A percentile compares a stretch with the other conserved stretches of the same genome.
phyloP scores from a whole-genome alignment of 169 alveolate genomes.

The Plasmodium falciparum region DNA sequence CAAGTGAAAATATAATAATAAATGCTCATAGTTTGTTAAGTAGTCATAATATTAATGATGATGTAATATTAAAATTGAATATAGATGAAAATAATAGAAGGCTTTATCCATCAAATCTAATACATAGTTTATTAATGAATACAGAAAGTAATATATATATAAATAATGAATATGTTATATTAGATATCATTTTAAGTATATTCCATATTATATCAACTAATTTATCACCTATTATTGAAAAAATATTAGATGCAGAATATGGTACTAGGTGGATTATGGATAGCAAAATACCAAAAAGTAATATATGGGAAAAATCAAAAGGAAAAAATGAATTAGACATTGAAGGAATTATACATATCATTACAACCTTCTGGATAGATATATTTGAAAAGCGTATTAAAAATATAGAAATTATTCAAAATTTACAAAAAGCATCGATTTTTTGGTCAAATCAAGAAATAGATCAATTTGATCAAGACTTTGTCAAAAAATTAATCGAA shows the following conservation, averaged over 20 bases:
- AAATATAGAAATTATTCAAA: slow-evolving; percentile 75
- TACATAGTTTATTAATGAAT: slow-evolving; percentile 57
- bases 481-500: slow-evolving; percentile 76
- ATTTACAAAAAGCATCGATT: slow-evolving; percentile 84
- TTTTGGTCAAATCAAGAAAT: slow-evolving; percentile 89
- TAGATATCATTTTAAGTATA: slow-evolving; percentile 63
- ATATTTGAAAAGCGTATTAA: slow-evolving; percentile 81
- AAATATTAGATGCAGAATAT: slow-evolving; percentile 78
- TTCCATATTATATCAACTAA: slow-evolving; percentile 84
- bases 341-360: slow-evolving; percentile 86
- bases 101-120: slow-evolving; percentile 69
- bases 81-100: slow-evolving; percentile 76
- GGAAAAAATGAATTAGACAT: slow-evolving; percentile 82
- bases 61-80: slow-evolving; percentile 51
- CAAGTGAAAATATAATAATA: slow-evolving; percentile 82
- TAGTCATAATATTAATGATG: slow-evolving; percentile 75
- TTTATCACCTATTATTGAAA: slow-evolving; percentile 83
- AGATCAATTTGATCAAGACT: slow-evolving; percentile 83
- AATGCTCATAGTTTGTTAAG: slow-evolving; percentile 76
- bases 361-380: slow-evolving; percentile 88
- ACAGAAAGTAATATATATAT: slow-evolving; percentile 58
- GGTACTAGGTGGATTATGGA: slow-evolving; percentile 84
- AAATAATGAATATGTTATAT: slow-evolving; percentile 67
- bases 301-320: slow-evolving; percentile 84
- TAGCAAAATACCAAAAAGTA: slow-evolving; percentile 82